A percentile compares a stretch with the other conserved stretches of the same genome.
phyloP scores from a whole-genome alignment of 2,329 filamentous ascomycete genomes.

The Colletotrichum spaethianum region DNA sequence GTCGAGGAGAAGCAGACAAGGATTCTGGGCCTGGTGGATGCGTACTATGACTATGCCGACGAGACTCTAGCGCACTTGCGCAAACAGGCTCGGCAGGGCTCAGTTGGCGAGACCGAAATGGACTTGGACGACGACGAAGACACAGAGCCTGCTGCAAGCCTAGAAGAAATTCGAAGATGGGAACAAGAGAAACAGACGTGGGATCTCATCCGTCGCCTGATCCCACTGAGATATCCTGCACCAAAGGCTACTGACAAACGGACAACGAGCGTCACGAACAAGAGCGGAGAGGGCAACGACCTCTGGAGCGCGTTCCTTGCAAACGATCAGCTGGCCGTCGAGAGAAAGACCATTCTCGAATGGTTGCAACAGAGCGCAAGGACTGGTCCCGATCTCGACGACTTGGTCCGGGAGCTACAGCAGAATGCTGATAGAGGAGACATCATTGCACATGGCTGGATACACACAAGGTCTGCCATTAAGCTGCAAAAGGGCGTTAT shows the following conservation, averaged over 20 bases:
- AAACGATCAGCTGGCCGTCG: conserved; percentile 79
- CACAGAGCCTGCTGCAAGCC: conserved; percentile 58
- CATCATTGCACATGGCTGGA: conserved; percentile 89
- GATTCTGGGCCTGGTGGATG: conserved; percentile 77
- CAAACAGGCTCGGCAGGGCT: conserved; percentile 51
- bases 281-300: neutral
- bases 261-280: neutral
- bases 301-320: conserved; percentile 75
- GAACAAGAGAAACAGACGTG: conserved; percentile 91
- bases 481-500: conserved; percentile 89
- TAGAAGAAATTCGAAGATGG: conserved; percentile 65
- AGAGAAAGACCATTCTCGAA: conserved; percentile 84
- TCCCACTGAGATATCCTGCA: conserved; percentile 76
- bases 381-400: conserved; percentile 79
- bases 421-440: conserved; percentile 83
- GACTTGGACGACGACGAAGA: conserved; percentile 68
- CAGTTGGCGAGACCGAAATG: conserved; percentile 62
- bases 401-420: conserved; percentile 82
- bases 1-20: conserved; percentile 72
- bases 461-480: conserved; percentile 90
- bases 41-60: conserved; percentile 72
- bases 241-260: conserved; percentile 18
- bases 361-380: conserved; percentile 88
- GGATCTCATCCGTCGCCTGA: conserved; percentile 84
- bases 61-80: conserved; percentile 61